Evolutionary conservation across 1,139 yeast species (phyloP).

Genomic region (Petasospora rhodanensis): DNA sequence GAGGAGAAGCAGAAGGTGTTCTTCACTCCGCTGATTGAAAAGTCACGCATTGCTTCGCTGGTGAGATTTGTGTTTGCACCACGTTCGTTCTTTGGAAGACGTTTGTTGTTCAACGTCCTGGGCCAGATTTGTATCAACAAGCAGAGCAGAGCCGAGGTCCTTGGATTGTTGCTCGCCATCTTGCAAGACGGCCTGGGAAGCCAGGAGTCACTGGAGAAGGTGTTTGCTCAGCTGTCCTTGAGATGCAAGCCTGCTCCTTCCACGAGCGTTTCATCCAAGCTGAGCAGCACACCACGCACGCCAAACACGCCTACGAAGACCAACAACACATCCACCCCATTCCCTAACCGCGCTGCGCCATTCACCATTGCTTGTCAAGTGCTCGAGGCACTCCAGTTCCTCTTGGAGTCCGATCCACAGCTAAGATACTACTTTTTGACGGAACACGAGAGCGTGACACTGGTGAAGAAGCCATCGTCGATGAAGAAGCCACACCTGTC

Average conservation of each 20-base stretch:
- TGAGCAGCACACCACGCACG: conserved; percentile 23
- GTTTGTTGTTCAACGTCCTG: conserved; percentile 60
- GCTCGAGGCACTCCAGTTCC: conserved; percentile 67
- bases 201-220: conserved; percentile 57
- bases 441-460: conserved; percentile 67
- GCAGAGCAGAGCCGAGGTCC: conserved; percentile 74
- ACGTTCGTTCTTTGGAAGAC: conserved; percentile 62
- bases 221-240: conserved; percentile 52
- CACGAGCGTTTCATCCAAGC: conserved; percentile 4
- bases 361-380: conserved; percentile 71
- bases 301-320: too few species aligned
- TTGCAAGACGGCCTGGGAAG: conserved; percentile 70
- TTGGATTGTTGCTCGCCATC: conserved; percentile 63
- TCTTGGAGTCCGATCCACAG: conserved; percentile 66
- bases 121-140: conserved; percentile 69
- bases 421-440: conserved; percentile 72
- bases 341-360: conserved; percentile 66
- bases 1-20: conserved; percentile 37
- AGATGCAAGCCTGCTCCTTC: conserved; percentile 10
- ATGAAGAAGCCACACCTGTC: conserved; percentile 34
- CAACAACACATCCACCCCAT: conserved; percentile 25
- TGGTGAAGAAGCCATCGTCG: conserved; percentile 38
- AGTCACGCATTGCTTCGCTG: conserved; percentile 70
- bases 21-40: conserved; percentile 69
- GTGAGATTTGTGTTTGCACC: conserved; percentile 72